Conservation (phyloP, 176 grass and related monocot species). For the Aegilops speltoides region DNA sequence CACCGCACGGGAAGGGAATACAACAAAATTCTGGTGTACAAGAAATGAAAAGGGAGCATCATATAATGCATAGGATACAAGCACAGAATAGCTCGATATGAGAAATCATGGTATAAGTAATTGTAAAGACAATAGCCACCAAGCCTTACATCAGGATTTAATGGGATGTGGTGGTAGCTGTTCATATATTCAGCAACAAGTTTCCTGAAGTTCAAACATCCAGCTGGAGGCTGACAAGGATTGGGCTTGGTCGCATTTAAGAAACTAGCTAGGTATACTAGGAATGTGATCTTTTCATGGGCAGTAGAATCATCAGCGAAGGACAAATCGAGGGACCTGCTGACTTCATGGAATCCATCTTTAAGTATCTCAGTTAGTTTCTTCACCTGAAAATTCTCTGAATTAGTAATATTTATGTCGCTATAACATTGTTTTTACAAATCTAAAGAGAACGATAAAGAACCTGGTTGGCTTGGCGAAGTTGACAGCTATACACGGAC, state of each 20-base stretch:
- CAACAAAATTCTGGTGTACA: constrained; percentile 73
- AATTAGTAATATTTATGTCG: constrained; percentile 7
- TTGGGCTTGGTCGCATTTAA: constrained; percentile 76
- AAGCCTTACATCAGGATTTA: constrained; percentile 78
- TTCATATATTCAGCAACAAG: constrained; percentile 97
- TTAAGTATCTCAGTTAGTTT: constrained; percentile 93
- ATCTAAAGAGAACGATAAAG: constrained; percentile 51
- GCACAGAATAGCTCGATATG: not conserved
- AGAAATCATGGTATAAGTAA: not conserved
- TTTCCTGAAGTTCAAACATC: constrained; percentile 72
- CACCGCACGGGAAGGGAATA: constrained; percentile 89
- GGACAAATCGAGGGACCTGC: constrained; percentile 91
- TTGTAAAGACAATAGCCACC: not conserved
- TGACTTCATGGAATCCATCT: constrained; percentile 88
- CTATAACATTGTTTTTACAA: constrained; percentile 1
- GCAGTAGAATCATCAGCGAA: constrained; percentile 94
- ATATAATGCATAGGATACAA: constrained; percentile 29
- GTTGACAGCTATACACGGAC: no score
- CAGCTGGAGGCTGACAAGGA: constrained; percentile 85
- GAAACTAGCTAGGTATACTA: constrained; percentile 83
- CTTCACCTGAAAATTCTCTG: constrained; percentile 69
- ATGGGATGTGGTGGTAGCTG: constrained; percentile 89
- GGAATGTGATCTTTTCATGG: constrained; percentile 96
- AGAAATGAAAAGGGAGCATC: constrained; percentile 43
- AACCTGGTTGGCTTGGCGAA: not conserved